A percentile compares a stretch with the other conserved stretches of the same genome.
phyloP scores from a whole-genome alignment of 768 basidiomycete species.

The Russula virescens region DNA sequence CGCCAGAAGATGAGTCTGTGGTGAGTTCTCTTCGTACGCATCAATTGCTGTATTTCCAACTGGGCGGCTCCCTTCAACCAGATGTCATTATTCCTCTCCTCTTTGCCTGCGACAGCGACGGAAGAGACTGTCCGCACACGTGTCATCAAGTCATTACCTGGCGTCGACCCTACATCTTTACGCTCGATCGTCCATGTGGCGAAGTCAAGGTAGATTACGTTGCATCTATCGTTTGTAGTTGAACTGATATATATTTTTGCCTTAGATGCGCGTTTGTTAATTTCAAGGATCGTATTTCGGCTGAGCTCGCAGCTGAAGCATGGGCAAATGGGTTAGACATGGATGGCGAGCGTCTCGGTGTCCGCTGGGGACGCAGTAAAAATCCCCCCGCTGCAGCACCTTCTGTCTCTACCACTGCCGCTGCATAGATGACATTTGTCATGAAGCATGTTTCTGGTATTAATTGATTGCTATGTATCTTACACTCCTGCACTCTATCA shows the following conservation, averaged over 20 bases:
- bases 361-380: constrained; percentile 88
- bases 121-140: constrained; percentile 70
- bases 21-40: constrained; percentile 44
- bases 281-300: constrained; percentile 75
- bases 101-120: constrained; percentile 61
- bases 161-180: constrained; percentile 55
- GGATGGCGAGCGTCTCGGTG: constrained; percentile 61
- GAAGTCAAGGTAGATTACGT: constrained; percentile 54
- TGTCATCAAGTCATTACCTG: constrained; percentile 63
- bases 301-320: constrained; percentile 82
- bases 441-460: background rate
- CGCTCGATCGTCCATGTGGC: constrained; percentile 83
- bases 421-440: background rate
- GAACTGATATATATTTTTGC: background rate
- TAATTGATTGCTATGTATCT: constrained; percentile 13
- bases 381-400: constrained; percentile 2
- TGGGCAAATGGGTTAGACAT: constrained; percentile 91
- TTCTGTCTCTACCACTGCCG: background rate
- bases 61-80: constrained; percentile 31
- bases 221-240: background rate
- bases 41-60: background rate
- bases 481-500: background rate
- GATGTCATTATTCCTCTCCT: constrained; percentile 84
- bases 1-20: constrained; percentile 83
- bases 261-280: constrained; percentile 91